Evolutionary conservation across 495 filamentous ascomycete genomes (phyloP), one percentile per base, ranked within the genome.

Genomic region (Cercophora newfieldiana): DNA sequence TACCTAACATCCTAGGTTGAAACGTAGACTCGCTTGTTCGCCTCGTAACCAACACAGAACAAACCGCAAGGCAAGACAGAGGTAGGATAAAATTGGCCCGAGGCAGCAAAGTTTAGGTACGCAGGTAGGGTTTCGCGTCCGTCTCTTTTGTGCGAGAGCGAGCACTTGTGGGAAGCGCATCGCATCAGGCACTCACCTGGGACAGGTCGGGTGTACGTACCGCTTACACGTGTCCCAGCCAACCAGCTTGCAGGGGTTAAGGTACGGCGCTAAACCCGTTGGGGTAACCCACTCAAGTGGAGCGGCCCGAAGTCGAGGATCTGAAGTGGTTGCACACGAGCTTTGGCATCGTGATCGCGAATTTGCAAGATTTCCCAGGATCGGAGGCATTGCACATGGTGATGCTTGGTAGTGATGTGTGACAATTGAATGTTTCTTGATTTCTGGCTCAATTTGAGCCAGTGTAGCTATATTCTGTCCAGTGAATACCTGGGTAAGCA

Each of bases 391-490:
- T 53, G 19, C 21, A 53, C 19, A 22, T 53, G 1, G 50, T 21
- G 19, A 24, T 22, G 18, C 18, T 44, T 16, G 10, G 37, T 14
- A 6, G 37, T 14, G 37, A 33, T 33, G 50, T 53, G 50, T 53
- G 50, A 53, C 50, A 53, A 53, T 53, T 53, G 50, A 53, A 53
- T 53, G 50, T 24, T 53, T 53, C 50, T 53, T 53, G 29, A 29
- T 18, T 58, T 58, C n/a, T 30, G 14, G 24, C n/a, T n/a, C n/a
- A n/a, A n/a, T n/a, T 58, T 16, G 18, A 31, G 55, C 29, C 25
- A 33, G 7, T 30, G 25, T 30, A 19, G 25, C n/a, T 30, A 30
- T 58, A 4, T 58, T 30, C 18, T 30, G 12, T 58, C 26, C 26
- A 26, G 21, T 24, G 22, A 24, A 55, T 25, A 55, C 19, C 19